Base-by-base conservation (phyloP, 2,329 filamentous ascomycete species). In the Fusarium avenaceum region DNA sequence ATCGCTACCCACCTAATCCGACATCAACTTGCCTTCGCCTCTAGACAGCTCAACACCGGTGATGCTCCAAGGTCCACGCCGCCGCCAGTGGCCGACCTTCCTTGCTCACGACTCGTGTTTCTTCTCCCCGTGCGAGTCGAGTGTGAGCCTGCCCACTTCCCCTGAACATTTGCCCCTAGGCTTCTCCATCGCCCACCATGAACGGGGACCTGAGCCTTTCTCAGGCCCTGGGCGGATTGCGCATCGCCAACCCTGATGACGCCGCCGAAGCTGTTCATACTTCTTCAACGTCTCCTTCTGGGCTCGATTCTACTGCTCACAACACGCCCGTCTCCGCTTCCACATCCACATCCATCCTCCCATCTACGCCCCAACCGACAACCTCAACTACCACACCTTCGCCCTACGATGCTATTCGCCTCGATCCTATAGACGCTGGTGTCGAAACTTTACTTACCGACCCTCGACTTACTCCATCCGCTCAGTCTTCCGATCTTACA, bases 191-290 rank as follows among this genome's bases (percentile, higher is more conserved):
- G 67, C 70, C 61, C 75, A 85, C 77, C 79, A 97, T 97, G 94
- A 93, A 94, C 83, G 93, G 92, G 80, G 94, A 97, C 84, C 83
- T 97, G 78, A 97, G 92, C 81, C 89, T 98, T 72, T 96, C 94
- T 77, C 92, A 94, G 83, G 93, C 93, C 76, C 87, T 98, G 76
- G 96, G 96, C 76, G 95, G 95, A 75, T 85, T 99, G 80, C 93
- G 95, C 79, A 98, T 99, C 80, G 95, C 96, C 75, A 99, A 98
- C 80, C 95, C 95, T 56, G 94, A 97, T 82, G 89, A 96, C 81
- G 86, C 87, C 69, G 79, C 76, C 76, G 79, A 80, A 53, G 67
- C 76, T 66, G 76, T 73, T 67, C 67, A 72, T 57, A 53, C 69
- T 57, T 63, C 63, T 39, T 50, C 63, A 51, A 61, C 74, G 51